A percentile compares a stretch with the other conserved stretches of the same genome.
Conservation (phyloP, 2,329 filamentous ascomycete genomes). For the Alternaria conjuncta region DNA sequence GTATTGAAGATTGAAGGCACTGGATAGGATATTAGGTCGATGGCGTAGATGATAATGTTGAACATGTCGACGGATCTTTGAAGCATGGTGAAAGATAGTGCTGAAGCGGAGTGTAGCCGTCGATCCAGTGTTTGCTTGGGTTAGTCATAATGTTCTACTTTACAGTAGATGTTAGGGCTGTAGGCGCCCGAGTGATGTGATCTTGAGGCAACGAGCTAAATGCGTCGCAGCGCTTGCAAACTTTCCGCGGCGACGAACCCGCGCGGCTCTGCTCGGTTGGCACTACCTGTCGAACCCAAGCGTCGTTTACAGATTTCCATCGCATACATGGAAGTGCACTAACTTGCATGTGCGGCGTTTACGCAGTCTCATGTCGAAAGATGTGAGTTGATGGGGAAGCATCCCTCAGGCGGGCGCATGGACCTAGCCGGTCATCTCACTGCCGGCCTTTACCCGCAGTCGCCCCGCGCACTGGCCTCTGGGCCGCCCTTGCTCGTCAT, state of each 20-base stretch:
- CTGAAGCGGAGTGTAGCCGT: background rate
- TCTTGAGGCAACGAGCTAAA: background rate
- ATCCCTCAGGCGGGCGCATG: background rate
- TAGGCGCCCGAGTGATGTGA: background rate
- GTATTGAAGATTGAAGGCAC: background rate
- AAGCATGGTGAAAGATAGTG: too few relatives aligned
- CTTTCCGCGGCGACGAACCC: background rate
- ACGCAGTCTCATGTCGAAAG: background rate
- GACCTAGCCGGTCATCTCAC: background rate
- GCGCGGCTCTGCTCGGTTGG: background rate
- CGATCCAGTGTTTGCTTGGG: background rate
- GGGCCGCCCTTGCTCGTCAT: background rate
- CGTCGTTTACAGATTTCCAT: background rate
- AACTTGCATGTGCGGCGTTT: background rate
- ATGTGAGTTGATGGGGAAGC: background rate
- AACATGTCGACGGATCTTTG: background rate
- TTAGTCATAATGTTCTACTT: background rate
- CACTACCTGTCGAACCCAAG: background rate
- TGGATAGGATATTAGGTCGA: background rate
- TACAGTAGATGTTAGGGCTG: background rate
- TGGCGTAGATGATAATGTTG: background rate
- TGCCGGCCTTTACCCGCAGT: background rate
- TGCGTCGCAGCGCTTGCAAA: background rate
- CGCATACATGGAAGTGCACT: background rate
- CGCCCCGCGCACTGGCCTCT: background rate